Base-by-base conservation (phyloP, 2,329 filamentous ascomycete species). In the Penicillium occitanis region DNA sequence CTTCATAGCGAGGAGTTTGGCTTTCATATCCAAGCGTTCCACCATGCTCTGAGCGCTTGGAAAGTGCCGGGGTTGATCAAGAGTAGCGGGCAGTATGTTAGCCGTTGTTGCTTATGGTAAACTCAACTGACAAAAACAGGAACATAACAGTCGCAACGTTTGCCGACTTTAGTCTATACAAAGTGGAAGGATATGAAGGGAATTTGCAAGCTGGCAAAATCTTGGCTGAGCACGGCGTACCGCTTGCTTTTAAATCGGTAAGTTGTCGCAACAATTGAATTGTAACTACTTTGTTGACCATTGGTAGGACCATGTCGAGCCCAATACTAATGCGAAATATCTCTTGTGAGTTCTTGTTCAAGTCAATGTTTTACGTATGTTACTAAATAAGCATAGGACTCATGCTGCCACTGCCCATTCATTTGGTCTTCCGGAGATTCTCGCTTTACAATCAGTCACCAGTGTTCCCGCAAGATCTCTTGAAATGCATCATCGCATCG, bases 121-220 rank as follows among this genome's bases (percentile, higher is more conserved):
- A 86, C 14, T 82, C 80, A 13, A 80, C 81, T 0, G 75, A 84
- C 37, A 28, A 14, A 7, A 30, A 8, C 10, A 17, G 85, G 84
- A n/a, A 85, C 83, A 3, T 84, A 82, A 17, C 88, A 85, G n/a
- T 78, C n/a, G 70, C 70, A 8, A 70, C 90, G 3, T 91, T 91
- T 70, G 88, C 89, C 10, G 88, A 91, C 72, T 90, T 88, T 73
- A 90, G 90, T 86, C 89, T 86, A 74, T 91, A 90, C 82, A 90
- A 91, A 76, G 81, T 85, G 1, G 89, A 91, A 76, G 80, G 88
- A 0, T 90, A 88, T 70, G 79, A 85, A 4, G 88, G 84, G 0
- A 89, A 87, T 11, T 87, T 90, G 73, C 85, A 85, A 67, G 88
- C 88, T 1, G 88, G 88, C 30, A 90, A 89, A 73, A 82, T 87